Conservation (phyloP, 2,329 filamentous ascomycete species). For the Scytalidium lignicola region DNA sequence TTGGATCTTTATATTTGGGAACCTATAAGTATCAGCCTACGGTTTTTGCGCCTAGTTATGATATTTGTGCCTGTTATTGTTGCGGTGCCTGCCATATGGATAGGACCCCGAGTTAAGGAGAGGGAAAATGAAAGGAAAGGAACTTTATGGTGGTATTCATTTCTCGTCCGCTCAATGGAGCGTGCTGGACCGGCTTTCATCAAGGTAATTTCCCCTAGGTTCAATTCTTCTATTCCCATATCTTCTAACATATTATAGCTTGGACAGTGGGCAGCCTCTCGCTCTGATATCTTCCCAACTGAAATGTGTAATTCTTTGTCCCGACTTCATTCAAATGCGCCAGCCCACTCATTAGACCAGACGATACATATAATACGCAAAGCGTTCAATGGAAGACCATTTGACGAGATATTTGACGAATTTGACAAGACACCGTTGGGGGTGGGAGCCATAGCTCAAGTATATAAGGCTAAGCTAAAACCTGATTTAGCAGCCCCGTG, state of each 20-base stretch:
- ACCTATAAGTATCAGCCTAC: conserved; percentile 76
- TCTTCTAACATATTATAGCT: conserved; percentile 61
- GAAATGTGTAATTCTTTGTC: conserved; percentile 94
- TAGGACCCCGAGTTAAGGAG: conserved; percentile 59
- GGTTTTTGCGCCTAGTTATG: conserved; percentile 80
- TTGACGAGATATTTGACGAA: conserved; percentile 93
- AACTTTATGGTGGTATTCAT: conserved; percentile 90
- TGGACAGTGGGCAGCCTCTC: conserved; percentile 95
- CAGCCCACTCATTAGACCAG: conserved; percentile 76
- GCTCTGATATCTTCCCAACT: conserved; percentile 91
- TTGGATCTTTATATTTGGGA: conserved; percentile 74
- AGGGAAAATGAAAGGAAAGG: conserved; percentile 72
- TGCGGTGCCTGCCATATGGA: conserved; percentile 73
- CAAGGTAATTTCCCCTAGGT: conserved; percentile 74
- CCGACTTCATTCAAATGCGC: conserved; percentile 87
- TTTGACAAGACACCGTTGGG: conserved; percentile 87
- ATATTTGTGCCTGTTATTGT: conserved; percentile 91
- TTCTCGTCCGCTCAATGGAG: conserved; percentile 87
- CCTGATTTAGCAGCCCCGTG: conserved; percentile 65
- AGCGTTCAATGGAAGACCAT: conserved; percentile 74
- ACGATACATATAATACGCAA: conserved; percentile 75
- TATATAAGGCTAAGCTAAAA: conserved; percentile 92
- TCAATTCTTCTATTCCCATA: no score
- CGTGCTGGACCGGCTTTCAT: conserved; percentile 92
- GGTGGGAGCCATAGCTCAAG: conserved; percentile 94